A percentile compares a stretch with the other conserved stretches of the same genome.
Conservation (phyloP, 2,329 filamentous ascomycete species). For the Microdochium paspali region DNA sequence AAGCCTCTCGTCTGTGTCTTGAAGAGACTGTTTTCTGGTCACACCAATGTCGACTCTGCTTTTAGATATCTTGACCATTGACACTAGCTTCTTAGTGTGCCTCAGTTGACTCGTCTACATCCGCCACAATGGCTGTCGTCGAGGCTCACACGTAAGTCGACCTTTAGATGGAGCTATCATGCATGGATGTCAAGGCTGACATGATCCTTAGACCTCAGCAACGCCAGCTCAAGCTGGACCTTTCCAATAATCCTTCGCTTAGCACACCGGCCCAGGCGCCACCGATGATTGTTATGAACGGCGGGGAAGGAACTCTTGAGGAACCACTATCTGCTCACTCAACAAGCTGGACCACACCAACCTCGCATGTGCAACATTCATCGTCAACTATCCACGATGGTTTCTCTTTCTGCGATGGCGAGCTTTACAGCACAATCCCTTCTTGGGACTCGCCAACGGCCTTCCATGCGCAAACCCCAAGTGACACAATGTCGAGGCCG, state of each 20-base stretch:
- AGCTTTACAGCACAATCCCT: conserved; percentile 40
- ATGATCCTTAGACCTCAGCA: not conserved
- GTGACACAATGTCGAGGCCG: conserved; percentile 41
- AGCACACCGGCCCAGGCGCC: not conserved
- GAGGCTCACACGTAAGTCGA: not conserved
- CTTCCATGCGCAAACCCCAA: conserved; percentile 40
- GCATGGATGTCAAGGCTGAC: not conserved
- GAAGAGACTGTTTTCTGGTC: too few species aligned
- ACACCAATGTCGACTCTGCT: too few species aligned
- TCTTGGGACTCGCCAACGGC: conserved; percentile 47
- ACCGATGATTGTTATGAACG: not conserved
- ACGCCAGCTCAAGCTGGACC: not conserved
- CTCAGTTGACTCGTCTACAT: not conserved
- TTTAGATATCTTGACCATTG: too few species aligned
- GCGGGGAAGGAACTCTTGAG: conserved; percentile 16
- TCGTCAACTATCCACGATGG: conserved; percentile 53
- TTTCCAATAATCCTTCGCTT: not conserved
- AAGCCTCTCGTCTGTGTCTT: too few species aligned
- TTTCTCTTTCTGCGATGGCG: conserved; percentile 48
- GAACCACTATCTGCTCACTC: conserved; percentile 38
- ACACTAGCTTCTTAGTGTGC: not conserved
- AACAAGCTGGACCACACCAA: conserved; percentile 41
- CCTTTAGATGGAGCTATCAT: not conserved
- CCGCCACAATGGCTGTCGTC: not conserved
- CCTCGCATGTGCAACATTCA: conserved; percentile 40